phyloP scores from a whole-genome alignment of 257 asterid genomes.

The Nicotiana paniculata region DNA sequence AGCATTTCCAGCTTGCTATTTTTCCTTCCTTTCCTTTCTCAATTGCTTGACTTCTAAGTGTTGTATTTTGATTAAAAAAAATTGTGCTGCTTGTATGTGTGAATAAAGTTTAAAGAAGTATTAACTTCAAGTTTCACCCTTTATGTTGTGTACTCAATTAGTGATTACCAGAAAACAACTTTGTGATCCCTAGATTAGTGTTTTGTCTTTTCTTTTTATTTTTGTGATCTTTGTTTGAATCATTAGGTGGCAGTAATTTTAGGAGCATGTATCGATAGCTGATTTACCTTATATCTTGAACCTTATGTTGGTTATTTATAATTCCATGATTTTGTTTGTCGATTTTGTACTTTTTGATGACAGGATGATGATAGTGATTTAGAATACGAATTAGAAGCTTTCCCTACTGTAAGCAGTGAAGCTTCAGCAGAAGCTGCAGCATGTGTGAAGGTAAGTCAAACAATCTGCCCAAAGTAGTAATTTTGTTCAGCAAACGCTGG shows the following conservation, averaged over 20 bases:
- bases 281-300: not conserved
- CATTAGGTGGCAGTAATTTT: not conserved
- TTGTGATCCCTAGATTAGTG: not conserved
- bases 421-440: conserved; percentile 74
- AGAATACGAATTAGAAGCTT: conserved; percentile 64
- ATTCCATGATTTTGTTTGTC: not conserved
- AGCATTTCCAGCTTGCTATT: not conserved
- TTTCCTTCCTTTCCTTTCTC: not conserved
- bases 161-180: not conserved
- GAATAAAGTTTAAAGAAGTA: not conserved
- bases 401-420: conserved; percentile 59
- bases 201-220: not conserved
- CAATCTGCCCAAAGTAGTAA: not conserved
- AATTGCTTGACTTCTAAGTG: not conserved
- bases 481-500: not conserved
- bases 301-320: not conserved
- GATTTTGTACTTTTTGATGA: conserved; percentile 13
- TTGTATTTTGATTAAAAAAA: not conserved
- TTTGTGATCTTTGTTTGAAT: not conserved
- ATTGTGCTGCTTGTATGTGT: not conserved
- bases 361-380: conserved; percentile 89
- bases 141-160: not conserved
- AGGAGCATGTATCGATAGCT: not conserved
- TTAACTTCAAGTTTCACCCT: not conserved
- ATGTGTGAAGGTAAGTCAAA: conserved; percentile 51